phyloP scores from a whole-genome alignment of 1,284 basidiomycete genomes.

The Vanrija sp. region DNA sequence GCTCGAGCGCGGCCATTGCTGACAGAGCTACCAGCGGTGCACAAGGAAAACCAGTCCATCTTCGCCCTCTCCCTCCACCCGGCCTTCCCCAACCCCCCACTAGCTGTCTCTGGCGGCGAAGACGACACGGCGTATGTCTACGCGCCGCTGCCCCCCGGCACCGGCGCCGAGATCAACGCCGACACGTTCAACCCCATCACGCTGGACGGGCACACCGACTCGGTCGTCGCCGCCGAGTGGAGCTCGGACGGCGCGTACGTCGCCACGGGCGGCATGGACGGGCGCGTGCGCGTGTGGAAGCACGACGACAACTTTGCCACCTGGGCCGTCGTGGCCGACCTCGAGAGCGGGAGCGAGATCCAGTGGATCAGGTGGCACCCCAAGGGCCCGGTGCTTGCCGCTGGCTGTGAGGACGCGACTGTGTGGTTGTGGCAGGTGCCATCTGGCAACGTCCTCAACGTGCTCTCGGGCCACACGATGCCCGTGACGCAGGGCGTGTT shows the following conservation, averaged over 20 bases:
- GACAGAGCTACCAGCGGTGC: conserved; percentile 35
- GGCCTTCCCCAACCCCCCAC: conserved; percentile 64
- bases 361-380: conserved; percentile 97
- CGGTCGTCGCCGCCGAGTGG: conserved; percentile 76
- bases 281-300: conserved; percentile 85
- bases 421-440: conserved; percentile 99
- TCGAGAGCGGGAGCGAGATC: conserved; percentile 93
- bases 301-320: conserved; percentile 68
- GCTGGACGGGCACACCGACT: conserved; percentile 88
- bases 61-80: conserved; percentile 80
- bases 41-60: conserved; percentile 58
- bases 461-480: conserved; percentile 85
- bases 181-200: conserved; percentile 76
- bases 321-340: conserved; percentile 89
- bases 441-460: conserved; percentile 88
- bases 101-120: conserved; percentile 89
- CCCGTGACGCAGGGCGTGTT: conserved; percentile 85
- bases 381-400: conserved; percentile 80
- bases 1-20: neutral
- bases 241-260: conserved; percentile 85
- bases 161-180: conserved; percentile 34
- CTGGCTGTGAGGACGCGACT: conserved; percentile 87
- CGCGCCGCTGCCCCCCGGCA: conserved; percentile 36
- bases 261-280: conserved; percentile 96
- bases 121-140: conserved; percentile 94